Percentiles rank a stretch among this genome's conserved stretches.
Evolutionary conservation across 805 yeast genomes (phyloP).

Genomic region (Monosporozyma unispora): DNA sequence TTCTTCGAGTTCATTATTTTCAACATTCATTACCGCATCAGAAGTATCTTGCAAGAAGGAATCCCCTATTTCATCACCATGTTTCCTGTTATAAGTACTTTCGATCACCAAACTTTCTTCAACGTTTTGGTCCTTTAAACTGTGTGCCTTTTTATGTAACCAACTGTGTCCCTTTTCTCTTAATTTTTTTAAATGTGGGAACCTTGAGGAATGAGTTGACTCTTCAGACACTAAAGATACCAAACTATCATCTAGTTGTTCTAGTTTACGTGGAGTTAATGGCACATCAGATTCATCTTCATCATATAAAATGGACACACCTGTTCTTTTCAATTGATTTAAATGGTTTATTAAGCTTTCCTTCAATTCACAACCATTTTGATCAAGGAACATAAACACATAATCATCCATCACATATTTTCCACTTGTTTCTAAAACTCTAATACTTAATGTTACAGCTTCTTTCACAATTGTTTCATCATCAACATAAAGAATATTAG

Average conservation of each 20-base stretch:
- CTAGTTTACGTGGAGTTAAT: not conserved
- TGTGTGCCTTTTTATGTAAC: constrained; percentile 1
- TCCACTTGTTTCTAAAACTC: constrained; percentile 47
- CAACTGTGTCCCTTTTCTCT: constrained; percentile 8
- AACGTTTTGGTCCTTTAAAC: constrained; percentile 1
- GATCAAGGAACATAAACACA: constrained; percentile 56
- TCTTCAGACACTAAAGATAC: not conserved
- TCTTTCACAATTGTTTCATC: constrained; percentile 46
- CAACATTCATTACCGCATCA: not conserved
- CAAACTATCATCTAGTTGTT: not conserved
- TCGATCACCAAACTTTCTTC: constrained; percentile 10
- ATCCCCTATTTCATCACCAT: not conserved
- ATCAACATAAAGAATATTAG: constrained; percentile 54
- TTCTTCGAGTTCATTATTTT: not conserved
- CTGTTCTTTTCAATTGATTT: constrained; percentile 6
- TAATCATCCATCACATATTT: constrained; percentile 58
- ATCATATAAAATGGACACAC: constrained; percentile 4
- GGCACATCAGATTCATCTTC: not conserved
- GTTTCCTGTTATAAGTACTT: not conserved
- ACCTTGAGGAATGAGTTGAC: not conserved
- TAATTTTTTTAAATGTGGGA: constrained; percentile 3
- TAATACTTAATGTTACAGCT: constrained; percentile 49
- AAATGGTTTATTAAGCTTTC: constrained; percentile 32
- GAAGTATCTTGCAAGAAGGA: not conserved
- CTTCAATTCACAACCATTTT: constrained; percentile 35